Conservation (phyloP, 306 rosid species). For the Medicago ruthenica region DNA sequence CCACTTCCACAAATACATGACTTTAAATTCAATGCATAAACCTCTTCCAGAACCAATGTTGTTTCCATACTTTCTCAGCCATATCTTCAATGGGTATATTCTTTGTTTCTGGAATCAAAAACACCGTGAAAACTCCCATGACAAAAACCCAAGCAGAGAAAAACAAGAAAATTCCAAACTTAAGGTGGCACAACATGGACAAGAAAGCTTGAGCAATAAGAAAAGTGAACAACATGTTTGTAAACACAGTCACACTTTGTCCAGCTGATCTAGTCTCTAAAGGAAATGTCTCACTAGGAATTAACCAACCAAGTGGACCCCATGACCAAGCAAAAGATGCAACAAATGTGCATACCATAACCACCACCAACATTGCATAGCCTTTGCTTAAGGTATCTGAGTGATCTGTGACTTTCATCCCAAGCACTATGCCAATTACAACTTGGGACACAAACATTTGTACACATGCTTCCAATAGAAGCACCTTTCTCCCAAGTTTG, state of each 20-base stretch:
- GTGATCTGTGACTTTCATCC: conserved; percentile 53
- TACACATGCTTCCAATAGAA: conserved; percentile 62
- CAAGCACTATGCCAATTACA: conserved; percentile 55
- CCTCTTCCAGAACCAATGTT: conserved; percentile 69
- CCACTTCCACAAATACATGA: background rate
- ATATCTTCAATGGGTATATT: conserved; percentile 67
- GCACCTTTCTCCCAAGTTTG: conserved; percentile 57
- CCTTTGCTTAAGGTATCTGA: conserved; percentile 40
- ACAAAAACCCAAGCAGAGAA: conserved; percentile 58
- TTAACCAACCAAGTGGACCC: conserved; percentile 81
- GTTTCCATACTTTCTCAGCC: conserved; percentile 57
- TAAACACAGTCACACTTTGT: conserved; percentile 61
- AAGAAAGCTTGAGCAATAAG: conserved; percentile 66
- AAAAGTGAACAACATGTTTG: conserved; percentile 70
- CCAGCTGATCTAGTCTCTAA: conserved; percentile 71
- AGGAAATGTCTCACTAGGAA: conserved; percentile 70
- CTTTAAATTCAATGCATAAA: conserved; percentile 29
- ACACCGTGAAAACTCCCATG: conserved; percentile 48
- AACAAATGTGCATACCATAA: conserved; percentile 67
- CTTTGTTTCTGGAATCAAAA: conserved; percentile 65
- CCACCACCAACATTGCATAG: conserved; percentile 54
- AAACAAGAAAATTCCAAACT: conserved; percentile 64
- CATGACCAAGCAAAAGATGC: conserved; percentile 79
- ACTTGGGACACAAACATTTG: conserved; percentile 73
- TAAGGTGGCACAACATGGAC: conserved; percentile 62